Base-by-base conservation (phyloP, 768 basidiomycete species). In the Tricholoma terreum region DNA sequence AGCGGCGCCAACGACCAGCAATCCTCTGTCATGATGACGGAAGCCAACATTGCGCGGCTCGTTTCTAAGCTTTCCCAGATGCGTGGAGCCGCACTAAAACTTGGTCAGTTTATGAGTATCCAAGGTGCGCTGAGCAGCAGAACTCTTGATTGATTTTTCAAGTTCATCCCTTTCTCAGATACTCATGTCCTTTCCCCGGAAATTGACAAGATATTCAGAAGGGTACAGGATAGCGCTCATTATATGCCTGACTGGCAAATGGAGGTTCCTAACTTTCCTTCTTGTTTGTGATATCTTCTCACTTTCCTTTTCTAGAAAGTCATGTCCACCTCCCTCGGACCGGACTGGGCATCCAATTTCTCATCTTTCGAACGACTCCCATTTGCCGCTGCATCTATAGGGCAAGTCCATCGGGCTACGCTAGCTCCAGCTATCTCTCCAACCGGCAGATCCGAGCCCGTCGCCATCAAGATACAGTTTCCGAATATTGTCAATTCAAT, bases 211-310 rank as follows among this genome's bases (percentile, higher is more conserved):
- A 89, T 99, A 30, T 86, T 99, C 63, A 83, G 93, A 51, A 78
- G 89, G 27, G 95, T 99, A 0, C 96, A 98, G 68, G 92, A 96
- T 62, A 86, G 89, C 63, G 96, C 96, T 1, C 93, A 99, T 71
- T 98, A 98, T 69, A 99, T 99, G 96, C 96, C 96, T 0, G 89
- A 96, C 63, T 95, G 90, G 90, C 96, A 99, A 69, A 90, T 98
- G 86, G 90, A 95, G 83, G 95, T 92, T 14, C 17, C 73, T 67
- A 3, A 6, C 40, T 27, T 38, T 14, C 21, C 54, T 31, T 57
- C 46, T 9, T 36, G 38, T 24, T 5, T 22, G 17, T 27, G 24
- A 48, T 12, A 35, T 2, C 22, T 45, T 55, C 38, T 59, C 24
- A 49, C 40, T 43, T 42, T 58, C n/a, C n/a, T 38, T 24, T 51